Percentiles rank a stretch among this genome's conserved stretches.
phyloP scores from a whole-genome alignment of 768 basidiomycete genomes.

The Mycena rebaudengoi region DNA sequence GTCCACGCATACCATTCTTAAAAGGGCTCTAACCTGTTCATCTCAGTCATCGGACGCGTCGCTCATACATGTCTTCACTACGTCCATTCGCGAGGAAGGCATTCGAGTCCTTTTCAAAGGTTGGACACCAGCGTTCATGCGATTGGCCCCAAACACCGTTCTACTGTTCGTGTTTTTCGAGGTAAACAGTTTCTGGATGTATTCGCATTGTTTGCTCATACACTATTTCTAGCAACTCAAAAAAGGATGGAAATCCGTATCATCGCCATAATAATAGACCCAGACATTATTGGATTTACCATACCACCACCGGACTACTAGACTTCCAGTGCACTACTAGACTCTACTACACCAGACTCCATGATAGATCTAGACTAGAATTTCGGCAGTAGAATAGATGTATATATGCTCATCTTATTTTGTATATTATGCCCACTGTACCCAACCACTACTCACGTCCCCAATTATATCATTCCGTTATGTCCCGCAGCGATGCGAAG shows the following conservation, averaged over 20 bases:
- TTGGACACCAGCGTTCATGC: constrained; percentile 89
- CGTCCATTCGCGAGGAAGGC: constrained; percentile 77
- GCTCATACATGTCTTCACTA: constrained; percentile 60
- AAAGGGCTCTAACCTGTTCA: constrained; percentile 9
- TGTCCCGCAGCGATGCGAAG: constrained; percentile 13
- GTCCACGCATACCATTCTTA: not conserved
- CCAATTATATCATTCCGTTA: not conserved
- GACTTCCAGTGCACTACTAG: not conserved
- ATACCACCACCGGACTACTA: not conserved
- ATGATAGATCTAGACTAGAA: constrained; percentile 19
- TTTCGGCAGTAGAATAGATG: not conserved
- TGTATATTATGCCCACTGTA: not conserved
- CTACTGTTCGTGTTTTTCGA: constrained; percentile 89
- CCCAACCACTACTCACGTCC: not conserved
- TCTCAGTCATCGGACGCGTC: constrained; percentile 59
- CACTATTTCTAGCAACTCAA: constrained; percentile 69
- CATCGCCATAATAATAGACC: constrained; percentile 16
- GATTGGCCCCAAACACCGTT: constrained; percentile 85
- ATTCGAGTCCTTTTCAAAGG: constrained; percentile 84
- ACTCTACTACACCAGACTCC: not conserved
- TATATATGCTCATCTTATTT: not conserved
- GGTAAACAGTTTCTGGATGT: constrained; percentile 43
- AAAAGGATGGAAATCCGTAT: constrained; percentile 56
- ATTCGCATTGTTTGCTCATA: not conserved
- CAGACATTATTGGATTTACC: not conserved